Evolutionary conservation across 23 red algal genomes (phyloP).

Genomic region (Gracilaria vermiculophylla): DNA sequence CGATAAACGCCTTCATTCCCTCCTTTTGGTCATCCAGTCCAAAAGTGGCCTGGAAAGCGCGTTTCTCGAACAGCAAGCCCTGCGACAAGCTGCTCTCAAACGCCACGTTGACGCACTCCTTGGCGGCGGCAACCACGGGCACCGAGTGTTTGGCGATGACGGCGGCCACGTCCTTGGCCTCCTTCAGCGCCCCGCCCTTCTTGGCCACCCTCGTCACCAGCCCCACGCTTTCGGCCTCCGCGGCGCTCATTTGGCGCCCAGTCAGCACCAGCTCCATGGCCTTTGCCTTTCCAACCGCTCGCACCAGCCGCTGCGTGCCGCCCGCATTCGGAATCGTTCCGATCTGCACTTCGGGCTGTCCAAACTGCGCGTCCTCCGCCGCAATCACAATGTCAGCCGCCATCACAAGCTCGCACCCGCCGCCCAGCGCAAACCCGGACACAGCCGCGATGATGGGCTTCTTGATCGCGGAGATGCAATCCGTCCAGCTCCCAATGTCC

Average conservation of each 20-base stretch:
- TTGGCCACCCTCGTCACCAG: constrained; percentile 83
- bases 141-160: constrained; percentile 81
- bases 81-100: constrained; percentile 47
- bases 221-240: constrained; percentile 90
- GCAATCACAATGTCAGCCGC: constrained; percentile 94
- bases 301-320: constrained; percentile 93
- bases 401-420: constrained; percentile 94
- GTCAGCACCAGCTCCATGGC: constrained; percentile 99
- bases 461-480: constrained; percentile 54
- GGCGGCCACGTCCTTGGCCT: constrained; percentile 66
- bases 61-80: constrained; percentile 83
- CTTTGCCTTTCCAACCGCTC: constrained; percentile 96
- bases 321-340: constrained; percentile 91
- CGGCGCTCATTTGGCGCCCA: constrained; percentile 81
- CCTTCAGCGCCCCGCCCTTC: constrained; percentile 64
- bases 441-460: constrained; percentile 94
- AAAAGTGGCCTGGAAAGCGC: constrained; percentile 83
- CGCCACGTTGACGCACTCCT: constrained; percentile 90
- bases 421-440: constrained; percentile 92
- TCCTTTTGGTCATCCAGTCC: constrained; percentile 91
- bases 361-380: constrained; percentile 82
- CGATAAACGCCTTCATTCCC: constrained; percentile 96
- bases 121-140: constrained; percentile 80
- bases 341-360: constrained; percentile 96
- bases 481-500: constrained; percentile 76